phyloP scores from a whole-genome alignment of 2,329 filamentous ascomycete species.

The Cladophialophora yegresii region DNA sequence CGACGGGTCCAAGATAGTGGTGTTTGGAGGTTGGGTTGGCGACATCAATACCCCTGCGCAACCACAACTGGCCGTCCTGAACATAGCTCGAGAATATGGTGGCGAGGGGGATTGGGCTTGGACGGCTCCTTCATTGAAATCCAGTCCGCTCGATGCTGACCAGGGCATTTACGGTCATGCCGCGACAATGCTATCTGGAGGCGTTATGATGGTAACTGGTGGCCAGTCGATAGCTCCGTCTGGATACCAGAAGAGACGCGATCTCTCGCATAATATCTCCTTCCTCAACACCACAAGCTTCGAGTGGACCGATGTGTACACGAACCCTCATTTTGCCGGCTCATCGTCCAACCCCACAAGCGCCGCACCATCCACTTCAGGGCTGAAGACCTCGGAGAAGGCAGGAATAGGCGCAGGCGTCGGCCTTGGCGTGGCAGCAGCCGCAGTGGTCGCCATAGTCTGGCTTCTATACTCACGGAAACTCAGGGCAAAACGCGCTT shows the following conservation, averaged over 20 bases:
- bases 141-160: constrained; percentile 46
- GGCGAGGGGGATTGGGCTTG: constrained; percentile 49
- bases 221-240: constrained; percentile 56
- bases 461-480: constrained; percentile 56
- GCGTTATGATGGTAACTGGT: constrained; percentile 62
- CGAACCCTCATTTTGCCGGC: constrained; percentile 45
- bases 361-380: constrained; percentile 17
- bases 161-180: constrained; percentile 63
- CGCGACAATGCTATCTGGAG: constrained; percentile 62
- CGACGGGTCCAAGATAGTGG: constrained; percentile 73
- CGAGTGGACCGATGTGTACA: constrained; percentile 60
- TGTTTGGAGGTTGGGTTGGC: constrained; percentile 92
- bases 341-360: constrained; percentile 38
- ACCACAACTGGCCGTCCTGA: constrained; percentile 77
- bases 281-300: constrained; percentile 64
- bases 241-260: constrained; percentile 40
- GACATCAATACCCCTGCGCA: constrained; percentile 72
- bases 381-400: constrained; percentile 44
- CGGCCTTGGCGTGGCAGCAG: constrained; percentile 61
- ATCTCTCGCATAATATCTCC: constrained; percentile 48
- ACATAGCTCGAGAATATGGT: constrained; percentile 73
- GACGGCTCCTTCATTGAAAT: constrained; percentile 45
- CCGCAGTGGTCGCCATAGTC: constrained; percentile 52
- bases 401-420: constrained; percentile 66
- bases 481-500: constrained; percentile 44